Conservation (phyloP, 2,329 filamentous ascomycete genomes). For the Cadophora luteo-olivacea region DNA sequence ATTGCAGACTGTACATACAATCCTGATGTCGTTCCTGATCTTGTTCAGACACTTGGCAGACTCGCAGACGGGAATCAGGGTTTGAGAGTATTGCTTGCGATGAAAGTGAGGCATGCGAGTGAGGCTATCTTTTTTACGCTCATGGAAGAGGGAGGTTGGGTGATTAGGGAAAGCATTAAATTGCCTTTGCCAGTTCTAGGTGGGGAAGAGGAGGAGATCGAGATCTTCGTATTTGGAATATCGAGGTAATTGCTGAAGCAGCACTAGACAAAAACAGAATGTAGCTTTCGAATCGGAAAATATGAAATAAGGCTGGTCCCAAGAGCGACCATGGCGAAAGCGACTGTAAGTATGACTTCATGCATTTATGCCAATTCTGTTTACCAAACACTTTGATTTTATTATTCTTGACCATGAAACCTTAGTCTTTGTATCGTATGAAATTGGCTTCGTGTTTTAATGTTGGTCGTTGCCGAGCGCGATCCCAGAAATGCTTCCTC, state of each 20-base stretch:
- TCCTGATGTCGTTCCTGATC: conserved; percentile 66
- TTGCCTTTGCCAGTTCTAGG: conserved; percentile 37
- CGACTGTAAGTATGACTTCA: background rate
- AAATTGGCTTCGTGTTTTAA: too few relatives aligned
- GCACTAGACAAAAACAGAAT: background rate
- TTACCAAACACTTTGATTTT: too few relatives aligned
- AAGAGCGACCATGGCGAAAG: background rate
- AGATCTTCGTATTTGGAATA: conserved; percentile 39
- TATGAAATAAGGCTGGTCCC: background rate
- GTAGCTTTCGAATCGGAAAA: background rate
- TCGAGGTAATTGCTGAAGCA: background rate
- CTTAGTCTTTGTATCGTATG: too few relatives aligned
- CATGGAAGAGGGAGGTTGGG: conserved; percentile 49
- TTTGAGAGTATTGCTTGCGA: conserved; percentile 59
- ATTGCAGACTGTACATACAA: conserved; percentile 80
- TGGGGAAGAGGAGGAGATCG: conserved; percentile 40
- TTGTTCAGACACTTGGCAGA: conserved; percentile 61
- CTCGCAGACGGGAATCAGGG: conserved; percentile 21
- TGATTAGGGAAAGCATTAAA: conserved; percentile 30
- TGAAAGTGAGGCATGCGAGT: conserved; percentile 72
- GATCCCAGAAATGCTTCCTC: too few relatives aligned
- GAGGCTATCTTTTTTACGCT: conserved; percentile 71
- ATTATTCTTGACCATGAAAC: too few relatives aligned
- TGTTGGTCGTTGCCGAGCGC: too few relatives aligned
- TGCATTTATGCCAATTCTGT: background rate